Evolutionary conservation across 1,139 yeast species (phyloP), one percentile per base, ranked within the genome.

Genomic region (Geotrichum reessii): DNA sequence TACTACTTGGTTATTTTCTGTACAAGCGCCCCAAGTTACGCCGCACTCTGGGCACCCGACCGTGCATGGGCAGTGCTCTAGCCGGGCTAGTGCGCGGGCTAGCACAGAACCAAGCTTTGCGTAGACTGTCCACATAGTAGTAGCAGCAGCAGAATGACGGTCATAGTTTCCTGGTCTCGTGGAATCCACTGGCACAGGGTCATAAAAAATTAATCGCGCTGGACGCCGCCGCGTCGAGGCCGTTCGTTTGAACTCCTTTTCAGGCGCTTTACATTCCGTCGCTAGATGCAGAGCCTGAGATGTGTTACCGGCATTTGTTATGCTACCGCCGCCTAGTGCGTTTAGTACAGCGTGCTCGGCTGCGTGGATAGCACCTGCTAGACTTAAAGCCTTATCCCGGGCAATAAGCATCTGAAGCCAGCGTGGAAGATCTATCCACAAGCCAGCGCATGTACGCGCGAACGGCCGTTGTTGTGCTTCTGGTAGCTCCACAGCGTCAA

Each of bases 211-310:
- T 51, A 93, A 73, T 58, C 99, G 77, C 0, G 96, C 96, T 0
- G 98, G 98, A 51, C 99, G 74, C 61, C 81, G 80, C 48, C 99
- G 76, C 17, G 73, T 72, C 0, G 91, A 79, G 66, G 86, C 86
- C 25, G 89, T 74, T 50, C 80, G 79, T 1, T 96, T 88, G 76
- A 91, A 88, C 68, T 93, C 99, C 68, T 93, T 93, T 64, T 89
- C 95, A 0, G 99, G 97, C 0, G 98, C 97, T 67, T 93, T 93
- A 71, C 99, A 93, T 71, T 93, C 99, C 0, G 98, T 90, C 57
- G 81, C 81, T 17, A 93, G 79, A 65, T 92, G 98, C 21, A 17
- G 44, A 3, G 19, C 44, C 21, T 37, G 44, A 51, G 86, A 85
- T 1, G 81, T 79, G 2, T 84, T 82, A 25, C 83, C 77, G n/a